Evolutionary conservation across 495 filamentous ascomycete species (phyloP), one percentile per base, ranked within the genome.

Genomic region (Penicillium nucicola): DNA sequence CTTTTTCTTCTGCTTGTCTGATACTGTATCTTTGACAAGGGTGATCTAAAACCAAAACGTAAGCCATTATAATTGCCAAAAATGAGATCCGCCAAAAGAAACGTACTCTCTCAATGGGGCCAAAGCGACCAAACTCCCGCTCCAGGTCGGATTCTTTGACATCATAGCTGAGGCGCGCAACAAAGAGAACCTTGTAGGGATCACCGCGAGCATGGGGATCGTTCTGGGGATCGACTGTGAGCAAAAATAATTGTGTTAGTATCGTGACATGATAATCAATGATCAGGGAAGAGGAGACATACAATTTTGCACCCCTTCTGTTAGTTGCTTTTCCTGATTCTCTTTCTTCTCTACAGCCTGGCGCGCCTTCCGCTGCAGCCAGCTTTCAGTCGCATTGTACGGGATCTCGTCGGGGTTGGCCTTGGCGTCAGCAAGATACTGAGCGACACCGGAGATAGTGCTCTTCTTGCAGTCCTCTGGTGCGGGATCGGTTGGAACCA

Each of bases 171-270:
- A 98, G 81, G 36, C 95, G 85, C 25, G 89, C 84, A 47, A 98
- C 86, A 60, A 98, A 96, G 40, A 97, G 80, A 28, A 93, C 97
- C 67, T 86, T 95, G 81, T 90, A 97, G 2, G 92, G 84, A 71
- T 97, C 92, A 22, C 95, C 95, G 56, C 89, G 81, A 40, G 93
- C 84, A 61, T 95, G 89, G 2, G 86, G 79, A 60, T 98, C 85
- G 35, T 71, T 71, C 18, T 74, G 64, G 14, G 90, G 89, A 45
- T 85, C 80, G 61, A 81, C 87, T 92, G 50, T 31, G 8, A n/a
- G 5, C 42, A 37, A n/a, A 33, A 41, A 28, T 12, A 10, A 5
- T 14, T 2, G 37, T 23, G 8, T 60, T 48, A 62, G 56, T 20
- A 15, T 37, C 5, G 4, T 23, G 14, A 15, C n/a, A 36, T 15